A percentile compares a stretch with the other conserved stretches of the same genome.
These are phyloP conservation scores for Aspergillus sp. DNA, from an alignment of 2,329 filamentous ascomycete genomes.

Conservation along the genomic window DNA sequence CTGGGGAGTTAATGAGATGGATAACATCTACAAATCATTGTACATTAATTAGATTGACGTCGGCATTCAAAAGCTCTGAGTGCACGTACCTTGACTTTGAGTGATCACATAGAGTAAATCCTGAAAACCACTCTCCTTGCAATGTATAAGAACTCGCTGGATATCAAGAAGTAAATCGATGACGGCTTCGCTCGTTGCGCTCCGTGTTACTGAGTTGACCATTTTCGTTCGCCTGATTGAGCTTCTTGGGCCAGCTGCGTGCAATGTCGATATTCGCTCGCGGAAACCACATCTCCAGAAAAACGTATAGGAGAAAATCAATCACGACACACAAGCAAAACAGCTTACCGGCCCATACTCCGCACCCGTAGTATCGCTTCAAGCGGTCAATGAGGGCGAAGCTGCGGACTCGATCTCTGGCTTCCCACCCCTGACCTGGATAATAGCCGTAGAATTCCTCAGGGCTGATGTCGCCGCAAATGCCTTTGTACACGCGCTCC, in stretches of 20 bases:
- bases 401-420: slow-evolving; percentile 71
- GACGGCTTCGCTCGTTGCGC: slow-evolving; percentile 4
- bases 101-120: no score
- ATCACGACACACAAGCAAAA: slow-evolving; percentile 94
- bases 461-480: slow-evolving; percentile 79
- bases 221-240: slow-evolving; percentile 12
- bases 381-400: slow-evolving; percentile 92
- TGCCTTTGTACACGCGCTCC: slow-evolving; percentile 91
- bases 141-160: background rate
- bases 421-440: slow-evolving; percentile 66
- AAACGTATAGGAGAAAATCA: slow-evolving; percentile 86
- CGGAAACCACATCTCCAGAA: slow-evolving; percentile 84
- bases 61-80: no score
- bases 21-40: background rate
- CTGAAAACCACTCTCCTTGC: background rate
- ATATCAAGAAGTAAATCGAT: background rate
- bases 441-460: slow-evolving; percentile 86
- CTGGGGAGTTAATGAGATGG: background rate
- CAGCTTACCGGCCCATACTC: slow-evolving; percentile 96
- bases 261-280: slow-evolving; percentile 83
- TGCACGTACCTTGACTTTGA: no score
- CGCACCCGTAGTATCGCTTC: slow-evolving; percentile 96
- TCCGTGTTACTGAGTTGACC: background rate
- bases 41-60: no score
- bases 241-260: slow-evolving; percentile 86